Evolutionary conservation across 129 eudicot species (phyloP).

Genomic region (Cynara cardunculus): DNA sequence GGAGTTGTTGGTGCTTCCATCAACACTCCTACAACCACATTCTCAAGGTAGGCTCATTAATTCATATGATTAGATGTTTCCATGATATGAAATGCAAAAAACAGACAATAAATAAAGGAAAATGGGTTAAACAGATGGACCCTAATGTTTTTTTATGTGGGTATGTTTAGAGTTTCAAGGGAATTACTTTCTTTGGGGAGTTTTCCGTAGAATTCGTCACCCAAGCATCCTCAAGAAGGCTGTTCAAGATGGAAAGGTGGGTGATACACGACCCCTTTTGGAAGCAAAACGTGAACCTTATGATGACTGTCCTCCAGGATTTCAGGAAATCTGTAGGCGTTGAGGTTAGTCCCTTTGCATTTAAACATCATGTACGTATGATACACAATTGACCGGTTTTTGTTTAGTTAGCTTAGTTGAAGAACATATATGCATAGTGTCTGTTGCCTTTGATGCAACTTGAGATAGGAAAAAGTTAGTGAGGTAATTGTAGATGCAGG

Average conservation of each 20-base stretch:
- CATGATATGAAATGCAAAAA: not conserved
- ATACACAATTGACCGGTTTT: not conserved
- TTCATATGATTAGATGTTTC: slow-evolving; percentile 2
- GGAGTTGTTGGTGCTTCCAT: slow-evolving; percentile 57
- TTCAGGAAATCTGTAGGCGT: not conserved
- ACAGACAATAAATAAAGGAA: not conserved
- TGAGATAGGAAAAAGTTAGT: not conserved
- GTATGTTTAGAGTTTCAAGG: slow-evolving; percentile 35
- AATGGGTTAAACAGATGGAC: not conserved
- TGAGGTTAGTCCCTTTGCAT: not conserved
- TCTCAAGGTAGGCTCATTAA: slow-evolving; percentile 43
- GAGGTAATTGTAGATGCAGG: not conserved
- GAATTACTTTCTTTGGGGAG: slow-evolving; percentile 61
- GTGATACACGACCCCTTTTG: not conserved
- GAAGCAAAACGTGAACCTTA: not conserved
- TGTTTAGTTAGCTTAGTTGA: not conserved
- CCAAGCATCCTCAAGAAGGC: not conserved
- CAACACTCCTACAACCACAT: slow-evolving; percentile 35
- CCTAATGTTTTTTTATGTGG: not conserved
- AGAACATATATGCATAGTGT: not conserved
- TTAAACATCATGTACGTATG: not conserved
- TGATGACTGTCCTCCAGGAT: slow-evolving; percentile 32
- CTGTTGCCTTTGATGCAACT: not conserved
- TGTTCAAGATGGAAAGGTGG: not conserved
- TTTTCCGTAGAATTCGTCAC: slow-evolving; percentile 22